Percentiles rank a stretch among this genome's conserved stretches.
Evolutionary conservation across 176 grass and related monocot species (phyloP).

Genomic region (Rhynchospora breviuscula): DNA sequence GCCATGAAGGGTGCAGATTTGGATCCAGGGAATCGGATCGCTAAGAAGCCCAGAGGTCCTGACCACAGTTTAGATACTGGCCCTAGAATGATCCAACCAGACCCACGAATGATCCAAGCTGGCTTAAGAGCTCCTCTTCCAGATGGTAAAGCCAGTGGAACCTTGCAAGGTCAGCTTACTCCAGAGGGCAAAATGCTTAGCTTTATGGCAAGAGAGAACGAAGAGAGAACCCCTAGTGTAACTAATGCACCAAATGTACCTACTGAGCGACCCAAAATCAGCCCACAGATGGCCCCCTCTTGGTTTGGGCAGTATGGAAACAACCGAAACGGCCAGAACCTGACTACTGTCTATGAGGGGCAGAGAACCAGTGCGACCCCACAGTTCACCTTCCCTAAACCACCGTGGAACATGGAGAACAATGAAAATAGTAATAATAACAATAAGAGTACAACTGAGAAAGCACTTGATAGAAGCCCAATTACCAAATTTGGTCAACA

Average conservation of each 20-base stretch:
- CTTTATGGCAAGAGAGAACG: constrained; percentile 60
- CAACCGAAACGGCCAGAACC: constrained; percentile 58
- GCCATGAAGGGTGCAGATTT: constrained; percentile 49
- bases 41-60: constrained; percentile 50
- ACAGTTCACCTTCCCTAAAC: constrained; percentile 59
- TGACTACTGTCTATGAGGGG: constrained; percentile 33
- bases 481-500: constrained; percentile 35
- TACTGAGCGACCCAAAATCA: constrained; percentile 53
- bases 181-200: constrained; percentile 71
- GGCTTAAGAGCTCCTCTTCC: constrained; percentile 29
- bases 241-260: constrained; percentile 38
- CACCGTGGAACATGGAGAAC: constrained; percentile 48
- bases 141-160: constrained; percentile 40
- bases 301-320: constrained; percentile 74
- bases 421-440: constrained; percentile 16
- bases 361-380: constrained; percentile 34
- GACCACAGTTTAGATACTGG: constrained; percentile 49
- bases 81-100: constrained; percentile 51
- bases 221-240: constrained; percentile 38
- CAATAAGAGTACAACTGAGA: constrained; percentile 33
- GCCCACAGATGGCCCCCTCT: constrained; percentile 82
- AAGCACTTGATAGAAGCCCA: constrained; percentile 52
- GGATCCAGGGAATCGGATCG: constrained; percentile 50
- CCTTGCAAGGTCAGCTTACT: constrained; percentile 37
- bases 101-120: constrained; percentile 52